Conservation (phyloP, 495 filamentous ascomycete species). For the Aspergillus incahuasiensis region DNA sequence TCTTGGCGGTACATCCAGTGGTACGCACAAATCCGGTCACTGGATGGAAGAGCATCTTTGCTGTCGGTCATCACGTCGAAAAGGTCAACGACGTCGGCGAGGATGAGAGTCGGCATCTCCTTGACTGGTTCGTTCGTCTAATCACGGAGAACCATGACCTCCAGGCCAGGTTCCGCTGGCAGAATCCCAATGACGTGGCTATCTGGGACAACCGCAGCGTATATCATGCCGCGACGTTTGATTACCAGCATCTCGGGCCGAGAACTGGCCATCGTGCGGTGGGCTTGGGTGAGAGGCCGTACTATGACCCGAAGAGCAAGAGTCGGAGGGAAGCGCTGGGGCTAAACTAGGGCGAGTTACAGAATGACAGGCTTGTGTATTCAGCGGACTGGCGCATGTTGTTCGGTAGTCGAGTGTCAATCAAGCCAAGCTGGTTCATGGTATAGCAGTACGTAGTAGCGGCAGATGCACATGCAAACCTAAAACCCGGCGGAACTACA, state of each 20-base stretch:
- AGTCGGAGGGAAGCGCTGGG: slow-evolving; percentile 1
- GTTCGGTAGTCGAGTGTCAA: no score
- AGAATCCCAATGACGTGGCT: not conserved
- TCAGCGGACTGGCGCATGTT: no score
- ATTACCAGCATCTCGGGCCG: not conserved
- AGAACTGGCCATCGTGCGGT: slow-evolving; percentile 2
- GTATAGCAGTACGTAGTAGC: no score
- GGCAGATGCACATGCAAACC: no score
- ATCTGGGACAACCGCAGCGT: slow-evolving; percentile 8
- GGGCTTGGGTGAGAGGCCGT: slow-evolving; percentile 6
- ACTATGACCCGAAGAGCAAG: not conserved
- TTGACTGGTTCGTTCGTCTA: not conserved
- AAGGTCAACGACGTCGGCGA: not conserved
- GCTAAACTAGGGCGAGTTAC: not conserved
- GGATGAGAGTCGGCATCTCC: not conserved
- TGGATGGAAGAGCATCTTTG: slow-evolving; percentile 12
- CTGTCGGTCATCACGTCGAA: not conserved
- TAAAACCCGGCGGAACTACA: no score
- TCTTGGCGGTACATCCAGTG: slow-evolving; percentile 6
- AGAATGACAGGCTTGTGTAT: no score
- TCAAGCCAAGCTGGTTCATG: no score
- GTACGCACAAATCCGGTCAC: slow-evolving; percentile 10
- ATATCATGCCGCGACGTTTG: not conserved
- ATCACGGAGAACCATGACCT: slow-evolving; percentile 12
- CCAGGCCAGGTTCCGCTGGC: slow-evolving; percentile 4